phyloP scores from a whole-genome alignment of 305 asterid species.

The Ilex paraguariensis region DNA sequence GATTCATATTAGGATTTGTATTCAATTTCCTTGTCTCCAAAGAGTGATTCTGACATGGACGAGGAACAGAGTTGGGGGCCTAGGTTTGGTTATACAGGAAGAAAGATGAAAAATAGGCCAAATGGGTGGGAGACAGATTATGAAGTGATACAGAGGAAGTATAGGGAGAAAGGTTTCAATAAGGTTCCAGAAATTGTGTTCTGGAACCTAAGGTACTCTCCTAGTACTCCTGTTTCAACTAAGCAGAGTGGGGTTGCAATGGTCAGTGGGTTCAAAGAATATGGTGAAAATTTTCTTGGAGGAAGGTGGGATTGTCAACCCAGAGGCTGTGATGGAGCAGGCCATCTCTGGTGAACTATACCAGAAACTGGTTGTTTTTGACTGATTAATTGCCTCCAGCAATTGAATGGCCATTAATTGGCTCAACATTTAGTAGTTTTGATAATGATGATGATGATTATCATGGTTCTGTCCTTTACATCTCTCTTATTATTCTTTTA shows the following conservation, averaged over 20 bases:
- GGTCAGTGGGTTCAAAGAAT: slow-evolving; percentile 48
- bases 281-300: slow-evolving; percentile 35
- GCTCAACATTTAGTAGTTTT: too few relatives aligned
- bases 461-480: too few relatives aligned
- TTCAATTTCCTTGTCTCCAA: too few relatives aligned
- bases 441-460: too few relatives aligned
- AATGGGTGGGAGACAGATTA: slow-evolving; percentile 36
- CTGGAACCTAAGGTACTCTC: slow-evolving; percentile 46
- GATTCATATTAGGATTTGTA: too few relatives aligned
- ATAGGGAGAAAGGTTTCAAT: slow-evolving; percentile 19
- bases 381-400: slow-evolving; percentile 10
- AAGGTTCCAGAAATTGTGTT: slow-evolving; percentile 49
- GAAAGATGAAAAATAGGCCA: too few relatives aligned
- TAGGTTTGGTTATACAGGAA: too few relatives aligned
- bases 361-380: slow-evolving; percentile 21
- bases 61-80: too few relatives aligned
- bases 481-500: too few relatives aligned
- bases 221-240: slow-evolving; percentile 34
- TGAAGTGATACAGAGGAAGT: slow-evolving; percentile 34
- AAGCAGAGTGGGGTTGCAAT: slow-evolving; percentile 34
- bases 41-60: too few relatives aligned
- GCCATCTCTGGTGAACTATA: slow-evolving; percentile 34
- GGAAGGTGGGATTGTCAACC: slow-evolving; percentile 17
- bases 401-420: too few relatives aligned
- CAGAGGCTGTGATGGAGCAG: slow-evolving; percentile 27